Evolutionary conservation across 371 early-diverging fungal genomes (phyloP), one percentile per base, ranked within the genome.

Genomic region (Mucor ambiguus): DNA sequence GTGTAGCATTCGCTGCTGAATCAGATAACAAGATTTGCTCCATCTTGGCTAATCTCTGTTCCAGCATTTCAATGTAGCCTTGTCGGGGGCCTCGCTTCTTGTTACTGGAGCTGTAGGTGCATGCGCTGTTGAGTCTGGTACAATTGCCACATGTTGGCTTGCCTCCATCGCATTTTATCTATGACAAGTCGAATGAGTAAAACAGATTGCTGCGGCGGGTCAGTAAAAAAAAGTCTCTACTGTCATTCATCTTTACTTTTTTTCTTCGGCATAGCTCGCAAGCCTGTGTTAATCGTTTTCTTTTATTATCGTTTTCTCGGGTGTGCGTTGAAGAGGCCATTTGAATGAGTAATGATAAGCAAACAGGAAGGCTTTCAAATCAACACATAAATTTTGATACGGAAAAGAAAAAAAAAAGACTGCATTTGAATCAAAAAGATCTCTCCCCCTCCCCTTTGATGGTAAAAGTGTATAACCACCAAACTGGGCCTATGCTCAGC

Each of bases 111-210:
- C 87, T 82, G 68, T 92, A 94, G 1, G 88, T 80, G 78, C 96
- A 96, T 55, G 74, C 68, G 2, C 73, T 71, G 10, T 82, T 80
- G 24, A 86, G 72, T 58, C 89, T 86, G 11, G 78, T 60, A 76
- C 96, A 96, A 67, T 93, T 92, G 14, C 78, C 80, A 77, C 96
- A 96, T 11, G 85, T 76, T 6, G 91, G 92, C 37, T 89, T 87
- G 24, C 72, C 78, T 16, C 95, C 95, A 74, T 93, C 93, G 69
- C 93, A 93, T 72, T 88, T 90, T 60, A 93, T 87, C 79, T 89
- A 66, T 41, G 8, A n/a, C n/a, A n/a, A n/a, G n/a, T n/a, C n/a
- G n/a, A n/a, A n/a, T n/a, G n/a, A n/a, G n/a, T n/a, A n/a, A n/a
- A 8, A 35, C 2, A 35, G 22, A 41, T 54, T 70, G 61, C 67